Percentiles rank a stretch among this genome's conserved stretches.
These are phyloP conservation scores for Histomonas meleagridis DNA, from an alignment of 208 protist species.

Conservation along the genomic window DNA sequence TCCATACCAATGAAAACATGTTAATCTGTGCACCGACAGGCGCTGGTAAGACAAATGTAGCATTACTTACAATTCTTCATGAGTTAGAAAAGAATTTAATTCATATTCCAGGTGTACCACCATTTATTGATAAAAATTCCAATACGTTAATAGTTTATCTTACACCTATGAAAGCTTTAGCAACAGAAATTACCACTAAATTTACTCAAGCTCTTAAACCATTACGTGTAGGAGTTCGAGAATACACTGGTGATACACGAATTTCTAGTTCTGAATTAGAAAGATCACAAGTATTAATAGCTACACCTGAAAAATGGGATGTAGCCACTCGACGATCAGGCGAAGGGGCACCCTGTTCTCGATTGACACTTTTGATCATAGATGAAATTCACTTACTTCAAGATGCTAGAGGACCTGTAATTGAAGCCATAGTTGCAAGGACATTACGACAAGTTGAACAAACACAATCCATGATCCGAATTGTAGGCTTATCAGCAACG, in stretches of 20 bases:
- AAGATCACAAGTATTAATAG: slow-evolving; percentile 73
- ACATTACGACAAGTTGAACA: slow-evolving; percentile 66
- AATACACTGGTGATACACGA: slow-evolving; percentile 90
- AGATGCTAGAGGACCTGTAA: slow-evolving; percentile 89
- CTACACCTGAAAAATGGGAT: slow-evolving; percentile 99
- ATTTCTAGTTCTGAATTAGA: slow-evolving; percentile 83
- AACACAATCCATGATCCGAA: slow-evolving; percentile 65
- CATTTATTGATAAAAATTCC: neutral
- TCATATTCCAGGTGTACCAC: neutral
- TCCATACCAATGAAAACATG: slow-evolving; percentile 90
- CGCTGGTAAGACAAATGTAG: slow-evolving; percentile 98
- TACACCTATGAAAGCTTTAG: slow-evolving; percentile 99
- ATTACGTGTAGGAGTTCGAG: slow-evolving; percentile 58
- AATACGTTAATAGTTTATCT: slow-evolving; percentile 97
- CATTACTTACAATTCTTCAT: slow-evolving; percentile 91
- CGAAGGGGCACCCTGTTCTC: slow-evolving; percentile 61
- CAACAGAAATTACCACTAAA: slow-evolving; percentile 91
- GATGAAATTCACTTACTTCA: slow-evolving; percentile 98
- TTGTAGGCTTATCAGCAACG: slow-evolving; percentile 95
- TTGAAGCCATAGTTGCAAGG: slow-evolving; percentile 92
- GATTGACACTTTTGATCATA: slow-evolving; percentile 76
- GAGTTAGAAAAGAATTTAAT: slow-evolving; percentile 65
- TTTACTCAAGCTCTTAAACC: slow-evolving; percentile 73
- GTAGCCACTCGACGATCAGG: slow-evolving; percentile 90
- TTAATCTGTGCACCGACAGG: slow-evolving; percentile 92